These are phyloP conservation scores for Botryosphaeria dothidea DNA, from an alignment of 2,329 filamentous ascomycete species.

Conservation along the genomic window DNA sequence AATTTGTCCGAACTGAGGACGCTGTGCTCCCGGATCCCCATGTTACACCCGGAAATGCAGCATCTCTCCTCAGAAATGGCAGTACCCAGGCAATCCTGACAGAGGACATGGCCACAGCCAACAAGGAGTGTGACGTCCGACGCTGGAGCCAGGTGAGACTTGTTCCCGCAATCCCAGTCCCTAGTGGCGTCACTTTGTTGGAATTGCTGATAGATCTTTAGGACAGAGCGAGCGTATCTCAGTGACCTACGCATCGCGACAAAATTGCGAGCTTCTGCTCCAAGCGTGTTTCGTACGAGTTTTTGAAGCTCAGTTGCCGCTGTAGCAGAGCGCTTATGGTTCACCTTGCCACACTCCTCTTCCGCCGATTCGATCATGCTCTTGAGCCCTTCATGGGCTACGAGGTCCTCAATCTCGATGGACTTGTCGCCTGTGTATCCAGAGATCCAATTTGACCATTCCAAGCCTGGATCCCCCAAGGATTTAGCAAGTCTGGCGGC, in stretches of 20 bases:
- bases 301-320: conserved; percentile 21
- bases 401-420: not conserved
- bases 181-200: not conserved
- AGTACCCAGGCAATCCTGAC: conserved; percentile 40
- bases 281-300: not conserved
- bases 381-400: not conserved
- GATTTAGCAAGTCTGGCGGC: not conserved
- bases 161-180: not conserved
- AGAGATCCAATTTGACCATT: not conserved
- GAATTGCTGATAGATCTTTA: not conserved
- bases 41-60: conserved; percentile 42
- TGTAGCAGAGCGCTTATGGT: not conserved
- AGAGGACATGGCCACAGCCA: conserved; percentile 45
- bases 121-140: not conserved
- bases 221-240: conserved; percentile 23
- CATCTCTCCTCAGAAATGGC: conserved; percentile 37
- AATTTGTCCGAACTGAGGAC: conserved; percentile 43
- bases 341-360: not conserved
- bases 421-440: not conserved
- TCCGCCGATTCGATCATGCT: not conserved
- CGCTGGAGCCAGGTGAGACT: not conserved
- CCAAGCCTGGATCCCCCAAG: not conserved
- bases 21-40: conserved; percentile 27
- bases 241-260: conserved; percentile 24
- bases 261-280: not conserved